Conservation (phyloP, 495 filamentous ascomycete genomes). For the Cladorrhinum samala region DNA sequence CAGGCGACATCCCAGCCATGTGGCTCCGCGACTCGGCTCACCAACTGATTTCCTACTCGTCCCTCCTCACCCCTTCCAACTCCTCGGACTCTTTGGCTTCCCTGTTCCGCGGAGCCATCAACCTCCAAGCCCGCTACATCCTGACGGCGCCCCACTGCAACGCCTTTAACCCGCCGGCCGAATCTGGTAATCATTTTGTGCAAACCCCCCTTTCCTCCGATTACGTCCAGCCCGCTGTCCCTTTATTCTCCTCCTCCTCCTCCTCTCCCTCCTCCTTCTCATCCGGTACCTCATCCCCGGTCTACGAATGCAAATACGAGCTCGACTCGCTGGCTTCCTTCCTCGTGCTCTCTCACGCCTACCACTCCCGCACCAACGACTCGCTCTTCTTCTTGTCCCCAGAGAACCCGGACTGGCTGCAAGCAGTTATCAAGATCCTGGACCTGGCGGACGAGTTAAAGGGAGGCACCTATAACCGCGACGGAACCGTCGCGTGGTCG, state of each 20-base stretch:
- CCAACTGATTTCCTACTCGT: slow-evolving; percentile 58
- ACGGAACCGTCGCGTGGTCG: slow-evolving; percentile 32
- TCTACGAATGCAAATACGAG: slow-evolving; percentile 57
- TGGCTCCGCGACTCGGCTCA: slow-evolving; percentile 66
- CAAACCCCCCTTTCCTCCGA: slow-evolving; percentile 33
- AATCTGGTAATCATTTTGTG: too few relatives aligned
- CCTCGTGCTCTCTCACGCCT: slow-evolving; percentile 51
- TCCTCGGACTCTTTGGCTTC: slow-evolving; percentile 46
- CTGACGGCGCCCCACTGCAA: slow-evolving; percentile 57
- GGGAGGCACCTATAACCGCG: background rate
- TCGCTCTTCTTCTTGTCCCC: slow-evolving; percentile 51
- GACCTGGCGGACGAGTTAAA: slow-evolving; percentile 44
- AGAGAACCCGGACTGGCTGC: slow-evolving; percentile 44
- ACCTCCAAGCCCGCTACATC: slow-evolving; percentile 59
- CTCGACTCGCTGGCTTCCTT: slow-evolving; percentile 63
- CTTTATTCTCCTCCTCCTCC: too few relatives aligned
- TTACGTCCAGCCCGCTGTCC: too few relatives aligned
- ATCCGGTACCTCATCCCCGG: slow-evolving; percentile 9
- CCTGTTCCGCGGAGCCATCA: slow-evolving; percentile 59
- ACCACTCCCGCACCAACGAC: slow-evolving; percentile 54
- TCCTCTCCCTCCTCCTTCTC: slow-evolving; percentile 5
- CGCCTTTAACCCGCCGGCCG: slow-evolving; percentile 55
- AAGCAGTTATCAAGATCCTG: slow-evolving; percentile 45
- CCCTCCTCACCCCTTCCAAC: slow-evolving; percentile 44
- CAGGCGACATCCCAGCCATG: slow-evolving; percentile 69